phyloP scores from a whole-genome alignment of 495 filamentous ascomycete species.

The Hypoxylon cercidicola region DNA sequence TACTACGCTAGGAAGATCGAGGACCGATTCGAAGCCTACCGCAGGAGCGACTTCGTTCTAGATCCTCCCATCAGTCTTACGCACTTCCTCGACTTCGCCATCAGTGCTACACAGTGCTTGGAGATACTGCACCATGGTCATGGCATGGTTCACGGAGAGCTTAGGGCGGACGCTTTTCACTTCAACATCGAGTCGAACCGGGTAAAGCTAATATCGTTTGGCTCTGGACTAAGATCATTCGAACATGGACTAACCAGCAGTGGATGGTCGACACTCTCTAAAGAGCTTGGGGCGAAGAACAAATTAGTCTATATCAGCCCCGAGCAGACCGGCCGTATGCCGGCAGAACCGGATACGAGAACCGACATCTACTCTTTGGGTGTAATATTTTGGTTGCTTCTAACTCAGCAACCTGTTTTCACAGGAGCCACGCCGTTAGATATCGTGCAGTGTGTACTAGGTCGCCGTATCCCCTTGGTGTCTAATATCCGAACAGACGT shows the following conservation, averaged over 20 bases:
- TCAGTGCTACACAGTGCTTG: slow-evolving; percentile 83
- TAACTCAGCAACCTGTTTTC: slow-evolving; percentile 81
- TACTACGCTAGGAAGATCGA: slow-evolving; percentile 64
- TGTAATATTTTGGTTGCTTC: slow-evolving; percentile 84
- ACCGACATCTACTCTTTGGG: slow-evolving; percentile 93
- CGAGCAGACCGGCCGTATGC: slow-evolving; percentile 90
- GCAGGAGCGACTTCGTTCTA: slow-evolving; percentile 52
- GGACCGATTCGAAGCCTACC: slow-evolving; percentile 56
- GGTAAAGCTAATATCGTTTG: slow-evolving; percentile 85
- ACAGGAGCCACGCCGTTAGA: slow-evolving; percentile 82
- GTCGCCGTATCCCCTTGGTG: slow-evolving; percentile 76
- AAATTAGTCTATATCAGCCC: slow-evolving; percentile 90
- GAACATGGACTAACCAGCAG: slow-evolving; percentile 86
- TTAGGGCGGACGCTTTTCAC: slow-evolving; percentile 88
- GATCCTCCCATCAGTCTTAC: slow-evolving; percentile 72
- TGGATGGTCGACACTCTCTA: slow-evolving; percentile 83
- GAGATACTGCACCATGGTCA: slow-evolving; percentile 88
- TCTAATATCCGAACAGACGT: slow-evolving; percentile 79
- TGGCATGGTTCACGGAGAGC: slow-evolving; percentile 85
- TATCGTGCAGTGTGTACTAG: slow-evolving; percentile 86
- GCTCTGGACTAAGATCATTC: slow-evolving; percentile 83
- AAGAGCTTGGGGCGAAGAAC: slow-evolving; percentile 81
- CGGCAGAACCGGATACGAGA: slow-evolving; percentile 85
- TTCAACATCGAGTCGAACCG: slow-evolving; percentile 71
- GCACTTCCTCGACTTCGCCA: slow-evolving; percentile 86